Base-by-base conservation (phyloP, 164 flowering plant species). In the Buxus sempervirens region DNA sequence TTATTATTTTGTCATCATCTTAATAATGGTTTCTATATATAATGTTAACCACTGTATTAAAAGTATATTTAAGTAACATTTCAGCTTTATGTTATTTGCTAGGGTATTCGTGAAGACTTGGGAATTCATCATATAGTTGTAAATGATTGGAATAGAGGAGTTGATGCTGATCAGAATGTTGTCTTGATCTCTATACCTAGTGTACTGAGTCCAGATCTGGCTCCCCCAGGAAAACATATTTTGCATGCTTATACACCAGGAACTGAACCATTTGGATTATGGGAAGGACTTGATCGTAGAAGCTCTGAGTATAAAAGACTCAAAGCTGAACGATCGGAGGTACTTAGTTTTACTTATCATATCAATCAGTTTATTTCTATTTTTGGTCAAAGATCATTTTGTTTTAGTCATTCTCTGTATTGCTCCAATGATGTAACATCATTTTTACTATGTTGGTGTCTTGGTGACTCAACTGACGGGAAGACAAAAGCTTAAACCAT, bases 61-160 rank as follows among this genome's bases (percentile, higher is more conserved):
- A 25, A 21, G n/a, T 21, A 45, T 57, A 7, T 45, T 19, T 63
- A 1, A 0, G 45, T 32, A 20, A 32, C n/a, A 1, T n/a, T 58
- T 12, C 21, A 61, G 19, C 18, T 20, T n/a, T 61, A 36, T 67
- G 56, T 62, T 64, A 28, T 60, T 54, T 64, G 54, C 27, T 83
- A 91, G 97, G 86, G 85, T 48, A 74, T 89, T 59, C 84, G 73
- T 9, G 87, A 89, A 55, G 96, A 89, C 76, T 75, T 95, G 68
- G 96, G 90, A 26, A 90, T 95, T 70, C 98, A 95, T 83, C 98
- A 95, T 65, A 90, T 95, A 63, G 94, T 95, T 75, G 96, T 91
- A 24, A 90, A 91, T 78, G 96, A 95, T 42, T 91, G 97, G 98
- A 77, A 79, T 5, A 83, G 94, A 80, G 97, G 97, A 73, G 96